These are phyloP conservation scores for Penicillium pancosmium DNA, from an alignment of 495 filamentous ascomycete genomes.

Conservation along the genomic window DNA sequence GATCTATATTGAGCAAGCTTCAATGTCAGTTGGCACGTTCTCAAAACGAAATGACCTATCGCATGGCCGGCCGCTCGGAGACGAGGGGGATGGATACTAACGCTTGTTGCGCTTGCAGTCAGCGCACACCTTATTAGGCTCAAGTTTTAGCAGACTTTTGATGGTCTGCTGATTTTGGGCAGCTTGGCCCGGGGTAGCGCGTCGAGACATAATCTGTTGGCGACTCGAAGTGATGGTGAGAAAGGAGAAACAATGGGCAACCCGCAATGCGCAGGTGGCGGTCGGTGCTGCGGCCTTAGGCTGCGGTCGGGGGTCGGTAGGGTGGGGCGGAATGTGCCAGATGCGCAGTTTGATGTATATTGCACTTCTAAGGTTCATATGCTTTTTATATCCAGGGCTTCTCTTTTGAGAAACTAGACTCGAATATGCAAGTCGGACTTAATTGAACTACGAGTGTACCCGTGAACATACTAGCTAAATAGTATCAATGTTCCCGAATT, in stretches of 20 bases:
- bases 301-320: slow-evolving; percentile 12
- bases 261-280: slow-evolving; percentile 3
- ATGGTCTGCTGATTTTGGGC: slow-evolving; percentile 89
- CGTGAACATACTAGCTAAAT: too few species aligned
- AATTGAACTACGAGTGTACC: too few species aligned
- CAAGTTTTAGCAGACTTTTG: slow-evolving; percentile 89
- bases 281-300: slow-evolving; percentile 27
- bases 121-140: slow-evolving; percentile 92
- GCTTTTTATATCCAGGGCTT: too few species aligned
- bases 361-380: too few species aligned
- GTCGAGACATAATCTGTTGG: slow-evolving; percentile 76
- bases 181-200: slow-evolving; percentile 75
- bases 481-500: too few species aligned
- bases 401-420: too few species aligned
- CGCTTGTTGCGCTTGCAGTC: slow-evolving; percentile 99
- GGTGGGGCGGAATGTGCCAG: slow-evolving; percentile 21
- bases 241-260: slow-evolving; percentile 28
- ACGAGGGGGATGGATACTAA: slow-evolving; percentile 49
- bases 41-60: not conserved
- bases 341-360: slow-evolving; percentile 25
- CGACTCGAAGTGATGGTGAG: slow-evolving; percentile 12
- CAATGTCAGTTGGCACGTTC: slow-evolving; percentile 6
- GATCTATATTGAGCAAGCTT: slow-evolving; percentile 57
- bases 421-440: too few species aligned
- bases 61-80: slow-evolving; percentile 19